These are phyloP conservation scores for Trifolium dubium DNA, from an alignment of 306 rosid genomes.

Conservation along the genomic window DNA sequence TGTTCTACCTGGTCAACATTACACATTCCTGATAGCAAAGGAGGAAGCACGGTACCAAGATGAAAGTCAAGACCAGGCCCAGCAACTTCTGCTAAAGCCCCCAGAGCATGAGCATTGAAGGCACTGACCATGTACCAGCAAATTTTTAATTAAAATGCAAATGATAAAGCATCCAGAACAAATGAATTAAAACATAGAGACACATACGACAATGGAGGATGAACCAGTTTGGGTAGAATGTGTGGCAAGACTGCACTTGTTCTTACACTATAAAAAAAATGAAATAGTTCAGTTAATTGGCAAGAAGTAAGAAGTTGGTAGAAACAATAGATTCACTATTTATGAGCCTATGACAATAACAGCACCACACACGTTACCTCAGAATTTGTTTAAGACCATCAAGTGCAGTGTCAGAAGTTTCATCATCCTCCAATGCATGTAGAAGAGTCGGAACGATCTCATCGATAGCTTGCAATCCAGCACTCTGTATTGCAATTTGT, in stretches of 20 bases:
- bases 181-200: constrained; percentile 40
- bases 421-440: constrained; percentile 90
- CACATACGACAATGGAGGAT: constrained; percentile 85
- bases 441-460: constrained; percentile 96
- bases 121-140: constrained; percentile 62
- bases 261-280: constrained; percentile 67
- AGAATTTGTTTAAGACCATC: constrained; percentile 98
- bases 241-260: constrained; percentile 95
- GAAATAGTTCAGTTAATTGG: constrained; percentile 36
- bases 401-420: constrained; percentile 92
- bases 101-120: constrained; percentile 94
- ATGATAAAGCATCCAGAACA: constrained; percentile 24
- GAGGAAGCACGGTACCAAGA: constrained; percentile 89
- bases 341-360: constrained; percentile 2
- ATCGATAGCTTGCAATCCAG: constrained; percentile 98
- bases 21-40: constrained; percentile 83
- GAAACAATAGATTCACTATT: constrained; percentile 12
- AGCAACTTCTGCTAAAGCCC: constrained; percentile 97
- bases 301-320: constrained; percentile 8
- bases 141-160: constrained; percentile 8
- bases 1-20: constrained; percentile 64
- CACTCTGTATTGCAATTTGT: constrained; percentile 63
- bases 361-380: constrained; percentile 55
- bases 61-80: constrained; percentile 87
- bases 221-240: constrained; percentile 93